These are phyloP conservation scores for Lepiota venenata DNA, from an alignment of 768 basidiomycete genomes.

Conservation along the genomic window DNA sequence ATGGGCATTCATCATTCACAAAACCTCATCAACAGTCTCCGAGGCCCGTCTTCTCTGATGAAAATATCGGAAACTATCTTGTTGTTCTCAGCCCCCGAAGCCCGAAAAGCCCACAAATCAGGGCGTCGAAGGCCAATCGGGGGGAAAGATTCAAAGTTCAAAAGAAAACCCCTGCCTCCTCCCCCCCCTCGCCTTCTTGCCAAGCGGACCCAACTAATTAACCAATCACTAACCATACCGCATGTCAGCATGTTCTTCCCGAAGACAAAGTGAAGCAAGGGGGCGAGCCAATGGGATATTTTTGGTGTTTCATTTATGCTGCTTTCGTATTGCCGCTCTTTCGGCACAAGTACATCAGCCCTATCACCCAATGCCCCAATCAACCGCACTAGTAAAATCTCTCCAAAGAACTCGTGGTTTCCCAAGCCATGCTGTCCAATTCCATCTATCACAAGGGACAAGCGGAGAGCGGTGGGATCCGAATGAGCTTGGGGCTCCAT, in stretches of 20 bases:
- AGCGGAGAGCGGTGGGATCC: not conserved
- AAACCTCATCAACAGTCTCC: slow-evolving; percentile 4
- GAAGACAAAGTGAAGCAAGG: not conserved
- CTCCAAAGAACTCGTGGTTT: too few species aligned
- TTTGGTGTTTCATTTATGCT: not conserved
- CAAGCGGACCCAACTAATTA: too few species aligned
- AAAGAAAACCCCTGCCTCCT: too few species aligned
- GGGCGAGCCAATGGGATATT: not conserved
- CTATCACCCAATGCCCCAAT: not conserved
- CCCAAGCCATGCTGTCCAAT: not conserved
- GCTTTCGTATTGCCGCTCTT: not conserved
- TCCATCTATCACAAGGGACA: slow-evolving; percentile 7
- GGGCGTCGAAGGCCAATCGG: too few species aligned
- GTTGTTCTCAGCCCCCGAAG: too few species aligned
- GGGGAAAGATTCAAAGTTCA: too few species aligned
- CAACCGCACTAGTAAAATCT: not conserved
- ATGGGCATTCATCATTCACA: not conserved
- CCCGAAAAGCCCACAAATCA: too few species aligned
- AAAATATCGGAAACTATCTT: not conserved
- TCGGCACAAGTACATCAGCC: not conserved
- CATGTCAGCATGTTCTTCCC: not conserved
- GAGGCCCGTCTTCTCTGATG: not conserved
- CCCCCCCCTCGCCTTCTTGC: too few species aligned
- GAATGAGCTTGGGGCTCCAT: not conserved
- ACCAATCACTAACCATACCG: not conserved